Conservation (phyloP, 306 rosid species). For the Lathyrus oleraceus region DNA sequence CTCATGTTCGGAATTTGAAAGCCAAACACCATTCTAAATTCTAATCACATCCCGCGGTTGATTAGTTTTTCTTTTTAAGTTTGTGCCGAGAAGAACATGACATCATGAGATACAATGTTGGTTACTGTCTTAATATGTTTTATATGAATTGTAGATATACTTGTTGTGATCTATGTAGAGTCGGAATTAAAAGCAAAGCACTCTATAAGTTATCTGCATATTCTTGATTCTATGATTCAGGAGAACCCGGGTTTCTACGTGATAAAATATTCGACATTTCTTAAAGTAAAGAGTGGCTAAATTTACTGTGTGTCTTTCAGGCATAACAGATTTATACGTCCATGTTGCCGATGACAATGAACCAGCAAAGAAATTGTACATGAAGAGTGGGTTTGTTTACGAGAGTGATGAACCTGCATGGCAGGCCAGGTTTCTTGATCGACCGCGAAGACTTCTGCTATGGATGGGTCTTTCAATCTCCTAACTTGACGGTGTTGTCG, state of each 20-base stretch:
- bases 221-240: constrained; percentile 2
- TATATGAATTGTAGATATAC: background rate
- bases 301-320: constrained; percentile 43
- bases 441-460: constrained; percentile 79
- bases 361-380: constrained; percentile 73
- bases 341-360: constrained; percentile 91
- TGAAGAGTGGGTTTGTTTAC: constrained; percentile 71
- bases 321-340: constrained; percentile 86
- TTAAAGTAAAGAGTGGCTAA: background rate
- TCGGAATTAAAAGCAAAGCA: background rate
- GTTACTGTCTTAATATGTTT: background rate
- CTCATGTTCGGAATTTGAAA: constrained; percentile 13
- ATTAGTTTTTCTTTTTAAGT: too few relatives aligned
- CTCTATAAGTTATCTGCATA: background rate
- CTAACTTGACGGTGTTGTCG: constrained; percentile 20
- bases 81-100: too few relatives aligned
- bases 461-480: constrained; percentile 61
- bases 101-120: background rate
- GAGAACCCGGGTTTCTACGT: background rate
- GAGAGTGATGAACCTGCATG: constrained; percentile 91
- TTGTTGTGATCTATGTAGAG: constrained; percentile 4
- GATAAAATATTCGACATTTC: background rate
- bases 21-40: background rate
- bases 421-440: constrained; percentile 94
- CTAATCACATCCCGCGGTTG: background rate